Evolutionary conservation across 305 asterid species (phyloP), one percentile per base, ranked within the genome.

Genomic region (Fraxinus latifolia): DNA sequence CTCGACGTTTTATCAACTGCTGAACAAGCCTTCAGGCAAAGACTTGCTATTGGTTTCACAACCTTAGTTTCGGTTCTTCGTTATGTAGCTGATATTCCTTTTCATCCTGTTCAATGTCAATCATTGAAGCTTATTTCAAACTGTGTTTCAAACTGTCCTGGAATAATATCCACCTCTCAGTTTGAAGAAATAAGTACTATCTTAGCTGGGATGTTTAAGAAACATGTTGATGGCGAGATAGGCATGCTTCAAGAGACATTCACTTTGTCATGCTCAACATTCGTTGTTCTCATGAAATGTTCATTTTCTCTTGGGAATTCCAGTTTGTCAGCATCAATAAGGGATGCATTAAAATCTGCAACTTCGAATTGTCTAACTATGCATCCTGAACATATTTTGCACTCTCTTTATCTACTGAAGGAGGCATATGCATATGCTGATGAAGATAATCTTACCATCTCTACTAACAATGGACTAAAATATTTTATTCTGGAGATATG

Each of bases 31-130:
- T 96, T 96, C 85, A 84, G 86, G 80, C 96, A 89, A 75, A 89
- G 99, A 82, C 93, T 93, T 80, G 94, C 95, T 1, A 81, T 93
- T 87, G 99, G 98, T 47, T 94, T 96, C 89, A 85, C 97, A 78
- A 90, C 98, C 14, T 88, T 96, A 80, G 84, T 96, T 85, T 91
- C 94, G 27, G 89, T 90, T 87, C 91, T 96, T 81, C 95, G 80
- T 25, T 87, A 93, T 85, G 97, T 91, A 58, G 92, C 96, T 85
- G 95, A 90, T 82, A 87, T 96, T 85, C 98, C 98, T 80, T 94
- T 89, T 67, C 99, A 94, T 77, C 94, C 94, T 77, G 92, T 88
- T 67, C 98, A 90, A 77, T 84, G 90, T 83, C 94, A 88, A 82
- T 82, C 89, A 50, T 83, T 92, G 86, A 93, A 89, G 92, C 98